A percentile compares a stretch with the other conserved stretches of the same genome.
phyloP scores from a whole-genome alignment of 2,329 filamentous ascomycete genomes.

The Ophiocordyceps australis region DNA sequence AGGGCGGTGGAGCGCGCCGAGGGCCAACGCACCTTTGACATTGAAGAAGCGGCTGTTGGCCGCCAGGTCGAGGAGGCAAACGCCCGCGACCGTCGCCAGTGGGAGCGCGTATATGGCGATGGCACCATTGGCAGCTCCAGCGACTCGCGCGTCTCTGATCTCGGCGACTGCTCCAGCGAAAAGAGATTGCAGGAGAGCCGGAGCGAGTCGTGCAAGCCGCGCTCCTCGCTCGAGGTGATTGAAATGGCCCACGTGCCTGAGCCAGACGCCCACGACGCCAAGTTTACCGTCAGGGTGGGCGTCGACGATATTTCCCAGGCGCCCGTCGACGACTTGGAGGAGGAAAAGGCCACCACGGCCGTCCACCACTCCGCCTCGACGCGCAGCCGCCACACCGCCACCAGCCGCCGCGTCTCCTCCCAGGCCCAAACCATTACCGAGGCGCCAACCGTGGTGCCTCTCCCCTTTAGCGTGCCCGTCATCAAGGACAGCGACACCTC shows the following conservation, averaged over 20 bases:
- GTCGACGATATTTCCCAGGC: constrained; percentile 23
- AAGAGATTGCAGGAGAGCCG: constrained; percentile 18
- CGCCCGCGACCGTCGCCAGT: constrained; percentile 42
- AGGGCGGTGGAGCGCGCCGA: constrained; percentile 30
- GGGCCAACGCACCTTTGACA: constrained; percentile 33
- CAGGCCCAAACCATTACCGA: constrained; percentile 12
- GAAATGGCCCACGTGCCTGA: constrained; percentile 34
- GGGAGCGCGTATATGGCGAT: constrained; percentile 64
- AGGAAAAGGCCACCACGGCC: constrained; percentile 10
- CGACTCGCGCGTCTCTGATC: constrained; percentile 28
- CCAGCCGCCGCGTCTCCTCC: constrained; percentile 4
- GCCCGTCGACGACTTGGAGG: constrained; percentile 10
- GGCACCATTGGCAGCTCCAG: constrained; percentile 19
- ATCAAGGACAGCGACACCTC: constrained; percentile 22
- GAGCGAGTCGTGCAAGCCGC: constrained; percentile 14
- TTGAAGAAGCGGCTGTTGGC: constrained; percentile 53
- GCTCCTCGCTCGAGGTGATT: constrained; percentile 25
- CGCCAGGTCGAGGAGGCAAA: constrained; percentile 45
- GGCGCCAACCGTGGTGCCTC: constrained; percentile 35
- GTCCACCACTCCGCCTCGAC: constrained; percentile 8
- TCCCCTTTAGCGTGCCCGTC: constrained; percentile 44
- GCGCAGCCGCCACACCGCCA: constrained; percentile 5
- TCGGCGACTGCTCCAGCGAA: constrained; percentile 28
- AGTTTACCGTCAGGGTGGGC: constrained; percentile 34
- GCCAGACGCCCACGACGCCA: constrained; percentile 19